phyloP scores from a whole-genome alignment of 805 yeast species.

The Cyberlindnera euphorbiiphila region DNA sequence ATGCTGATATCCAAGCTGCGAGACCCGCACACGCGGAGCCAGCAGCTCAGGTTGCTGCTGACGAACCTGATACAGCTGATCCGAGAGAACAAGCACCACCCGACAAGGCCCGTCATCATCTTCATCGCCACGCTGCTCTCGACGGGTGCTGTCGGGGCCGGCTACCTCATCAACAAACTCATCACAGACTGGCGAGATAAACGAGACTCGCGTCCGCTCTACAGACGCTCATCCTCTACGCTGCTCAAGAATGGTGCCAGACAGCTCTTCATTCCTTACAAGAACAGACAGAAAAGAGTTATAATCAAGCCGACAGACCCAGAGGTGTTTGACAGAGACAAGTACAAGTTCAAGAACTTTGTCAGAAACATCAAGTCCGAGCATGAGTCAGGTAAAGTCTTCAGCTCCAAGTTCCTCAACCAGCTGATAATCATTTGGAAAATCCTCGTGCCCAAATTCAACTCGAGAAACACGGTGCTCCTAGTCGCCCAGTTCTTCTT shows the following conservation, averaged over 20 bases:
- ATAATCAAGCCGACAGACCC: slow-evolving; percentile 28
- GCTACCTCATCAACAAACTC: slow-evolving; percentile 24
- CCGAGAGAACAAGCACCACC: slow-evolving; percentile 25
- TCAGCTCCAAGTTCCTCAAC: slow-evolving; percentile 62
- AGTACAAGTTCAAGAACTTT: slow-evolving; percentile 27
- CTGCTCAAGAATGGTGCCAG: slow-evolving; percentile 30
- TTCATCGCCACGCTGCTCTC: slow-evolving; percentile 26
- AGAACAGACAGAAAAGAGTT: slow-evolving; percentile 26
- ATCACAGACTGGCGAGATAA: slow-evolving; percentile 27
- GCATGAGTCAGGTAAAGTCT: slow-evolving; percentile 26
- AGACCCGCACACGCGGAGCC: slow-evolving; percentile 18
- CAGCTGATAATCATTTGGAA: slow-evolving; percentile 76
- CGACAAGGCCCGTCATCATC: slow-evolving; percentile 28
- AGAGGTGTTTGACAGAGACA: slow-evolving; percentile 27
- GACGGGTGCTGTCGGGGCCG: slow-evolving; percentile 21
- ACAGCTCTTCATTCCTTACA: slow-evolving; percentile 29
- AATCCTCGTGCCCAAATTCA: slow-evolving; percentile 73
- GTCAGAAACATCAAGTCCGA: slow-evolving; percentile 23
- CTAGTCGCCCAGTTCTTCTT: slow-evolving; percentile 69
- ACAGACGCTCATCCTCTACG: slow-evolving; percentile 28
- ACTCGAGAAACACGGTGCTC: slow-evolving; percentile 62
- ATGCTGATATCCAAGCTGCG: slow-evolving; percentile 20
- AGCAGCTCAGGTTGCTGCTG: slow-evolving; percentile 22
- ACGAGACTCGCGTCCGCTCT: slow-evolving; percentile 27
- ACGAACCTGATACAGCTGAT: slow-evolving; percentile 25